Conservation (phyloP, 2,329 filamentous ascomycete genomes). For the Chrysosporium keratinophilum region DNA sequence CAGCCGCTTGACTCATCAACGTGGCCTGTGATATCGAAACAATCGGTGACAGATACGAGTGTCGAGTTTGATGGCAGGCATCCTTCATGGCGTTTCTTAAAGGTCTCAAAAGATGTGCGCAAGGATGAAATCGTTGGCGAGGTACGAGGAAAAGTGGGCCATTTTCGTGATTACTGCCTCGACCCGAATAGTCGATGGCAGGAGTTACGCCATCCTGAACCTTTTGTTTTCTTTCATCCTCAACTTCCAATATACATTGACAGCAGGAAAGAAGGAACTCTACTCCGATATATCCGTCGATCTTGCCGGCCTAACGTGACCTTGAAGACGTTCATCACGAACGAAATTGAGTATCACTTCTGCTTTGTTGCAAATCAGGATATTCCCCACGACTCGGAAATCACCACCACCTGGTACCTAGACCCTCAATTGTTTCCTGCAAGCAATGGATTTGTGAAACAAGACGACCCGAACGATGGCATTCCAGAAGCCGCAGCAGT, state of each 20-base stretch:
- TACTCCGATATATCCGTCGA: conserved; percentile 77
- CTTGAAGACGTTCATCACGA: conserved; percentile 75
- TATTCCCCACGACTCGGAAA: conserved; percentile 49
- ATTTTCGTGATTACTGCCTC: conserved; percentile 61
- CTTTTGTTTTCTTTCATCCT: conserved; percentile 81
- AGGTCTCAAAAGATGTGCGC: conserved; percentile 42
- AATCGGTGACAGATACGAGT: conserved; percentile 43
- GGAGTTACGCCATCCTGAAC: conserved; percentile 49
- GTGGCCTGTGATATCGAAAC: conserved; percentile 43
- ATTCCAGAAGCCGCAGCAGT: conserved; percentile 34
- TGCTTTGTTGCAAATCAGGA: conserved; percentile 77
- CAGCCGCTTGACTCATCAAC: conserved; percentile 45
- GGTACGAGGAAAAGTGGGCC: conserved; percentile 66
- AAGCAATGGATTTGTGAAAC: conserved; percentile 33
- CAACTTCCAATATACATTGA: conserved; percentile 86
- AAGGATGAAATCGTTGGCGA: conserved; percentile 54
- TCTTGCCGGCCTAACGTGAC: conserved; percentile 87
- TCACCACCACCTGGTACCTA: conserved; percentile 42
- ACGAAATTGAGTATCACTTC: conserved; percentile 72
- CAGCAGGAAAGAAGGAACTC: conserved; percentile 74
- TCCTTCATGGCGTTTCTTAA: conserved; percentile 57
- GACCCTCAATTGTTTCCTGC: conserved; percentile 33
- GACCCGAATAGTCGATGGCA: conserved; percentile 58
- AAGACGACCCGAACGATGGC: conserved; percentile 30
- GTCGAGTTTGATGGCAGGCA: conserved; percentile 45